phyloP scores from a whole-genome alignment of 2,329 filamentous ascomycete genomes.

The Fusarium redolens region DNA sequence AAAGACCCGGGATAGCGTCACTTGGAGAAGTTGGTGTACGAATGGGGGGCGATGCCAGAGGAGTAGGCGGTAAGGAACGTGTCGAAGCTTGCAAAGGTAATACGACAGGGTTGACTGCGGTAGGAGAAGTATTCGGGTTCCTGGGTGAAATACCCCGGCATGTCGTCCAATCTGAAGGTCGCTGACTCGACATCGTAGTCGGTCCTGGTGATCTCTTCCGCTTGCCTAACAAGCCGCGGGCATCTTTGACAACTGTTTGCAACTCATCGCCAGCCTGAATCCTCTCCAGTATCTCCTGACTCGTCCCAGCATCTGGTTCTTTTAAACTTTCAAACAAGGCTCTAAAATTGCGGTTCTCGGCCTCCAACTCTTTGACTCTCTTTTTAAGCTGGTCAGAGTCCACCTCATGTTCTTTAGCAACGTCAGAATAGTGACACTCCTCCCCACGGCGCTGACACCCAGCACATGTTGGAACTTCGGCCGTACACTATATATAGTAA shows the following conservation, averaged over 20 bases:
- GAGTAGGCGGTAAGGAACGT: too few species aligned
- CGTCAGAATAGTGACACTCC: background rate
- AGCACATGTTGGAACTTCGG: background rate
- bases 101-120: background rate
- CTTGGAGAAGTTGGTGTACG: background rate
- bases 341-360: background rate
- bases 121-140: background rate
- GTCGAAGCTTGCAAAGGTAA: background rate
- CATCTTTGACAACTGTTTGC: rapidly evolving
- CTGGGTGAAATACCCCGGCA: background rate
- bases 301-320: rapidly evolving
- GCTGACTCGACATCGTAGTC: background rate
- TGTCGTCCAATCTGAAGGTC: background rate
- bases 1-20: background rate
- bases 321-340: background rate
- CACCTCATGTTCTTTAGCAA: background rate
- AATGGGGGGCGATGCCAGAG: background rate
- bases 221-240: background rate
- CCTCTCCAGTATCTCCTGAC: rapidly evolving
- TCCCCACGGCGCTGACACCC: background rate
- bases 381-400: background rate
- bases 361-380: background rate
- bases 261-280: background rate
- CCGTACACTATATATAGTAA: background rate
- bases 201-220: background rate